Conservation (phyloP, 768 basidiomycete genomes). For the Coprinellus aureogranulatus region DNA sequence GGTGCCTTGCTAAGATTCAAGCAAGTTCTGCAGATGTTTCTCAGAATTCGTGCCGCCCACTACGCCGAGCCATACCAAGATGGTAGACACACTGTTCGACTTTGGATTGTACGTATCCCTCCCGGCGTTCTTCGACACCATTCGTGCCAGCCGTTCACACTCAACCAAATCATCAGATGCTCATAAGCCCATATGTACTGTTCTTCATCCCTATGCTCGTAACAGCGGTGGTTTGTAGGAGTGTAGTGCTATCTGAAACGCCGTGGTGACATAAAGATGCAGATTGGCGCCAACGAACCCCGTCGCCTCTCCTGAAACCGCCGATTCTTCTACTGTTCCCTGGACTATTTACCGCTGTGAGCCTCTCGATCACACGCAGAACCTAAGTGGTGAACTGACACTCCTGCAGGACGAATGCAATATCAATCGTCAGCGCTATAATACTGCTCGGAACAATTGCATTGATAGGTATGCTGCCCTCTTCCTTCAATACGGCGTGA, state of each 20-base stretch:
- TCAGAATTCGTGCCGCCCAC: constrained; percentile 37
- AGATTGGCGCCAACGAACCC: constrained; percentile 40
- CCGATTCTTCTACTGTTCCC: constrained; percentile 53
- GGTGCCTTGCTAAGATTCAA: neutral
- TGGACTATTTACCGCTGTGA: constrained; percentile 36
- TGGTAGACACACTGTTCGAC: constrained; percentile 30
- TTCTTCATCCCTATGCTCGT: constrained; percentile 36
- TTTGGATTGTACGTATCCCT: constrained; percentile 34
- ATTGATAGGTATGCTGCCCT: constrained; percentile 33
- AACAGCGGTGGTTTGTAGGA: constrained; percentile 37
- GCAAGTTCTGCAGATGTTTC: constrained; percentile 39
- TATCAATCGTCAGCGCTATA: constrained; percentile 38
- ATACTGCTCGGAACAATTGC: constrained; percentile 38
- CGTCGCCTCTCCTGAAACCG: constrained; percentile 40
- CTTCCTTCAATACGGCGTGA: too few species aligned
- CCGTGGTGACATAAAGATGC: neutral
- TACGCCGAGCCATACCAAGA: constrained; percentile 30
- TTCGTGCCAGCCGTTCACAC: too few species aligned
- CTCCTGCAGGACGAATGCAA: constrained; percentile 37
- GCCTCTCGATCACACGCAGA: constrained; percentile 7
- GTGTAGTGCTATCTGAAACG: neutral
- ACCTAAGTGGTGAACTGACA: constrained; percentile 5
- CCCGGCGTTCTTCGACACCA: too few species aligned
- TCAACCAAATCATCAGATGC: too few species aligned
- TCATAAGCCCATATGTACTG: constrained; percentile 40